phyloP scores from a whole-genome alignment of 2,329 filamentous ascomycete species.

The Aspergillus sp. region DNA sequence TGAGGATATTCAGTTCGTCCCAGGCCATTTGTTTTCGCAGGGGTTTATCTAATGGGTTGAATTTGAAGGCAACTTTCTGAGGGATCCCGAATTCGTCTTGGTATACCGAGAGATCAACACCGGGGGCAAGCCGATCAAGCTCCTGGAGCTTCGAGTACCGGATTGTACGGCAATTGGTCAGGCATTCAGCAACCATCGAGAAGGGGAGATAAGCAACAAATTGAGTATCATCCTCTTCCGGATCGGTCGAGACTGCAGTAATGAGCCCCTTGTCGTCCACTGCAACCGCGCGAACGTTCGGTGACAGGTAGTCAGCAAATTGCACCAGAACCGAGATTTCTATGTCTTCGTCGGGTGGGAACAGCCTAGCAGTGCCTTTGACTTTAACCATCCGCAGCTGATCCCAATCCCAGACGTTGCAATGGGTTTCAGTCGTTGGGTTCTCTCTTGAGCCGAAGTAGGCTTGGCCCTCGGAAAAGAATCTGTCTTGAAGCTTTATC shows the following conservation, averaged over 20 bases:
- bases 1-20: not conserved
- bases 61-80: not conserved
- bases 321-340: conserved; percentile 16
- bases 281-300: conserved; percentile 17
- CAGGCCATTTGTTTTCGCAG: not conserved
- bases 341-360: conserved; percentile 18
- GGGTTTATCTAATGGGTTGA: not conserved
- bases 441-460: conserved; percentile 18
- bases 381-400: conserved; percentile 20
- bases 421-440: conserved; percentile 19
- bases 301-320: no score
- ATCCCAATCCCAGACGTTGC: conserved; percentile 24
- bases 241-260: not conserved
- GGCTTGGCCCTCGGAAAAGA: conserved; percentile 16
- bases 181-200: not conserved
- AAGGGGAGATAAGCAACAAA: not conserved
- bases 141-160: not conserved
- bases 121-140: not conserved
- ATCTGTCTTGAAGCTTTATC: conserved; percentile 13
- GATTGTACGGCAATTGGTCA: not conserved
- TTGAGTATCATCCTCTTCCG: conserved; percentile 1
- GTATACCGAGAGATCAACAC: not conserved
- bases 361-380: conserved; percentile 23
- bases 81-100: not conserved
- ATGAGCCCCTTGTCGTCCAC: conserved; percentile 21